Evolutionary conservation across 345 rosid genomes (phyloP), one percentile per base, ranked within the genome.

Genomic region (Corchorus capsularis): DNA sequence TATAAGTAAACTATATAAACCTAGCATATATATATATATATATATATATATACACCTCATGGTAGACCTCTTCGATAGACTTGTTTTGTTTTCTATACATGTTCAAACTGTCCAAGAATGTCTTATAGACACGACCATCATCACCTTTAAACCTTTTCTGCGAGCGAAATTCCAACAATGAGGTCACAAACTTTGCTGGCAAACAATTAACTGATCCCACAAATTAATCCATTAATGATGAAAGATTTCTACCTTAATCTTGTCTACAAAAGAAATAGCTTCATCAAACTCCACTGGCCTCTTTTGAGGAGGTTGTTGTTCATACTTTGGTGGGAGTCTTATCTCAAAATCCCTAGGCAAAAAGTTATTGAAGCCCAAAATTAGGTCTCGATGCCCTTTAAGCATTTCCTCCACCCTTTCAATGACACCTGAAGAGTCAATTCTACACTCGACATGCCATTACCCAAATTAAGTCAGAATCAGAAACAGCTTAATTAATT

Each of bases 81-180:
- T 93, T 95, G 81, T 88, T 89, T 82, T 93, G 98, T 82, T 89
- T 95, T 85, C 98, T 84, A 75, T 95, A 95, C 96, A 95, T 86
- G 86, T 93, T 93, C 84, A 95, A 82, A 74, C 92, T 89, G 88
- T 92, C 98, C 79, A 95, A 86, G 79, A 95, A 95, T 35, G 98
- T 83, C 93, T 89, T 95, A 83, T 95, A 95, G 39, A 91, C 99
- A 78, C 80, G 96, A 82, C 93, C 99, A 82, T 95, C 99, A 76
- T 95, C 97, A 4, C 93, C 94, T 77, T 90, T 94, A 88, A 95
- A 95, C 78, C 99, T 93, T 70, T 89, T 92, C 99, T 95, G 89
- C 76, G 83, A 43, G 75, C 80, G 41, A 39, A 27, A 63, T 87
- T 92, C 98, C 79, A 95, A 86, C 79, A 95, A 95, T 57, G 52